These are phyloP conservation scores for Fallopia convolvulus DNA, from an alignment of 148 eudicot species.

Conservation along the genomic window DNA sequence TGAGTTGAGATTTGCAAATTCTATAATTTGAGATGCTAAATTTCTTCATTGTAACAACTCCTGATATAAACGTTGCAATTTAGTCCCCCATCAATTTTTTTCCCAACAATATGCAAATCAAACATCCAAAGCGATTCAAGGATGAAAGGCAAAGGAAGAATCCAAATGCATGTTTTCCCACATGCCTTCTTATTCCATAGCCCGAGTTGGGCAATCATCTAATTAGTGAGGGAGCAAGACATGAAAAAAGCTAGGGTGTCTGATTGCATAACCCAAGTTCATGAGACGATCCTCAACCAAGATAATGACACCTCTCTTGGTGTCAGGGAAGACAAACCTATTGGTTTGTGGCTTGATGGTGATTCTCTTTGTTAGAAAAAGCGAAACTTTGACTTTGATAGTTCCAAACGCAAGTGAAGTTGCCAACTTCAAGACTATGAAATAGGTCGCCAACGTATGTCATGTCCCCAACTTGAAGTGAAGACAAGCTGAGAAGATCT, in stretches of 20 bases:
- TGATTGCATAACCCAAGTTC: constrained; percentile 99
- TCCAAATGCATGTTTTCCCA: constrained; percentile 27
- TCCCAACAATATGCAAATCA: neutral
- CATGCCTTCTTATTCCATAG: constrained; percentile 74
- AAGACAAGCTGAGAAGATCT: no score
- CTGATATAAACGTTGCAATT: neutral
- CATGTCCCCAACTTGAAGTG: no score
- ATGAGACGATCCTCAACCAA: constrained; percentile 96
- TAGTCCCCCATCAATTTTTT: neutral
- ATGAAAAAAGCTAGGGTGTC: constrained; percentile 96
- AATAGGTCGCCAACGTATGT: no score
- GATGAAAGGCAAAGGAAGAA: neutral
- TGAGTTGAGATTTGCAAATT: neutral
- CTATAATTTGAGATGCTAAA: no score
- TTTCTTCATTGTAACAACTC: neutral
- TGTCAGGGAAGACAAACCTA: constrained; percentile 87
- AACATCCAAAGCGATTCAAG: neutral
- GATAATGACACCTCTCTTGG: constrained; percentile 60
- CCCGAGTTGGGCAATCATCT: constrained; percentile 95
- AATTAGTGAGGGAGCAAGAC: constrained; percentile 99
- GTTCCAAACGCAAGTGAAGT: no score
- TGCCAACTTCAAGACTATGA: no score
- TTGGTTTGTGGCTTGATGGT: constrained; percentile 96
- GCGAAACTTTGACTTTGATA: no score
- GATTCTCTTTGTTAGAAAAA: constrained; percentile 22